Conservation (phyloP, 2,329 filamentous ascomycete species). For the Blastomyces emzantsi region DNA sequence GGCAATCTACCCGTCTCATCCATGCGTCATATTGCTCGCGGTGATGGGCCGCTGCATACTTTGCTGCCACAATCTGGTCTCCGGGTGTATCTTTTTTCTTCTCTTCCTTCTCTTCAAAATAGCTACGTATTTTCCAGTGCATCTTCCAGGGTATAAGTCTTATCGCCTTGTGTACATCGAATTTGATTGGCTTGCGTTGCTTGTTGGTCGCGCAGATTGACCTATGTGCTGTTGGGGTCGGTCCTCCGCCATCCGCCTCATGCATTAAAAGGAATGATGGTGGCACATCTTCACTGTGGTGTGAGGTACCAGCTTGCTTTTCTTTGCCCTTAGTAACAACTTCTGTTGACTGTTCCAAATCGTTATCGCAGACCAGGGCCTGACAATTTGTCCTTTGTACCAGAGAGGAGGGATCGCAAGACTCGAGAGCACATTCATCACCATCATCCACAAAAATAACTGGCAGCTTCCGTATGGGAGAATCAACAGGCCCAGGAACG, state of each 20-base stretch:
- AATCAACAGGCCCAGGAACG: not conserved
- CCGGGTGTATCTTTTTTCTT: not conserved
- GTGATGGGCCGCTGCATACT: not conserved
- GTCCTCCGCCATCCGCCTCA: not conserved
- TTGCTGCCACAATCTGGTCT: not conserved
- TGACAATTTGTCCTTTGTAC: not conserved
- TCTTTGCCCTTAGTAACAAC: not conserved
- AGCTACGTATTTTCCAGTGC: not conserved
- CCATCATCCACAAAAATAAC: not conserved
- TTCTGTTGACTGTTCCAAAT: not conserved
- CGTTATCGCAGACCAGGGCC: not conserved
- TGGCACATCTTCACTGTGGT: not conserved
- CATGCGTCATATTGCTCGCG: not conserved
- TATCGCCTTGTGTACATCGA: not conserved
- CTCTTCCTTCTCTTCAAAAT: not conserved
- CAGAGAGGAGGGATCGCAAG: constrained; percentile 3
- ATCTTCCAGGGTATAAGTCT: not conserved
- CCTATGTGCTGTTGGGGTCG: not conserved
- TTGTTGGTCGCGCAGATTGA: not conserved
- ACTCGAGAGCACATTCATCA: constrained; percentile 7
- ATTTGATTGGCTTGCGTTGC: not conserved
- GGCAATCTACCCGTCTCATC: not conserved
- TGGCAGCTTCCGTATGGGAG: not conserved
- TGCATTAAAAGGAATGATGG: not conserved
- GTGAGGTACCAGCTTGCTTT: not conserved